Percentiles rank a stretch among this genome's conserved stretches.
Evolutionary conservation across 2,329 filamentous ascomycete genomes (phyloP).

Genomic region (Thermothelomyces thermophilus): DNA sequence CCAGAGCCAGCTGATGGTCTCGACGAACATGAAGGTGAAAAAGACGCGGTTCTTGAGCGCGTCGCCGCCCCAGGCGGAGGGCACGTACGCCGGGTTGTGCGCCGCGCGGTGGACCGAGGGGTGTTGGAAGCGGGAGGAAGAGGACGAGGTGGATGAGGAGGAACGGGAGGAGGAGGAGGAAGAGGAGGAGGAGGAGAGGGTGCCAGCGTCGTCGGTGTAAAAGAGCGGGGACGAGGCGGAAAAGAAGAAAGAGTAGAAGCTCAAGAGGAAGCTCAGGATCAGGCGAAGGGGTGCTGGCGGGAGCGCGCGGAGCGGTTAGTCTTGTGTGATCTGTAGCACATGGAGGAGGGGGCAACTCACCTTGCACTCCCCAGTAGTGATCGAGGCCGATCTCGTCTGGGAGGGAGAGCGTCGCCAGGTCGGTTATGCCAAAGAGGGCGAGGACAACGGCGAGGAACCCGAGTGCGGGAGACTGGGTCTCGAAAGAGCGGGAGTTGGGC

Average conservation of each 20-base stretch:
- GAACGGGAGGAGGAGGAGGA: neutral
- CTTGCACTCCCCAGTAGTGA: conserved; percentile 61
- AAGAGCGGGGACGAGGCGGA: conserved; percentile 45
- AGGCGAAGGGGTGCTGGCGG: conserved; percentile 56
- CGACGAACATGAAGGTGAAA: conserved; percentile 78
- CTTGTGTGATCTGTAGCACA: neutral
- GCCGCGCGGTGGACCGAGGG: conserved; percentile 29
- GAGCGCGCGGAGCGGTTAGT: too few relatives aligned
- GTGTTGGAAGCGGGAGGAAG: conserved; percentile 31
- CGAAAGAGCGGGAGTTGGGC: conserved; percentile 62
- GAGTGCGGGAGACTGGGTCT: conserved; percentile 61
- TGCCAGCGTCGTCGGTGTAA: conserved; percentile 27
- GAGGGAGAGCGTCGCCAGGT: conserved; percentile 60
- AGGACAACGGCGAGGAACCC: conserved; percentile 67
- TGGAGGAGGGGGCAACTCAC: conserved; percentile 34
- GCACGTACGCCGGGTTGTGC: conserved; percentile 32
- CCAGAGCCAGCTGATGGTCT: conserved; percentile 86
- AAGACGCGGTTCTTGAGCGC: conserved; percentile 76
- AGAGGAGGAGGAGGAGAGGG: neutral
- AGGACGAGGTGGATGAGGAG: conserved; percentile 23
- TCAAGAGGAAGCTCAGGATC: conserved; percentile 52
- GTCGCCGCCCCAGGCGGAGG: conserved; percentile 50
- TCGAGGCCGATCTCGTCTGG: conserved; percentile 59
- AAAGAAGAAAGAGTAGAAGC: conserved; percentile 60
- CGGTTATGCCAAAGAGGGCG: conserved; percentile 51